A percentile compares a stretch with the other conserved stretches of the same genome.
phyloP scores from a whole-genome alignment of 345 rosid species.

The Citrus reticulata region DNA sequence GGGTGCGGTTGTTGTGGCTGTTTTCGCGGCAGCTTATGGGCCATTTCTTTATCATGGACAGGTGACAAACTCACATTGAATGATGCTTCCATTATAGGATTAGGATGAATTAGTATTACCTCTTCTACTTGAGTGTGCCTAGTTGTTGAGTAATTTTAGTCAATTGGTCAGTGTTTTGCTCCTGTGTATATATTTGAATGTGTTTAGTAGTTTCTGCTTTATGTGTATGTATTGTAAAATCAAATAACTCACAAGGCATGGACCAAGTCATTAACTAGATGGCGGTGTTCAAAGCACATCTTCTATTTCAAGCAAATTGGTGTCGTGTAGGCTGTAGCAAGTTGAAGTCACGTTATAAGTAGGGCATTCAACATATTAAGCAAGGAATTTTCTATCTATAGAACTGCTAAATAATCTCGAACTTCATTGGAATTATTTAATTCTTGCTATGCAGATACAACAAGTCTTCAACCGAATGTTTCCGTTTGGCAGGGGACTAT shows the following conservation, averaged over 20 bases:
- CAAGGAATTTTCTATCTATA: not conserved
- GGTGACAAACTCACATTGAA: conserved; percentile 32
- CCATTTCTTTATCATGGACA: conserved; percentile 78
- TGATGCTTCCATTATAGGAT: not conserved
- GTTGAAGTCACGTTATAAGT: not conserved
- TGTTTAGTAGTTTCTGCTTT: not conserved
- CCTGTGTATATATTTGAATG: not conserved
- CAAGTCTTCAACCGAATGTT: conserved; percentile 79
- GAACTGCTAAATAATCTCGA: not conserved
- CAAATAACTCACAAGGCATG: not conserved
- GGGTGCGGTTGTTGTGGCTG: conserved; percentile 64
- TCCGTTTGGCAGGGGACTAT: conserved; percentile 97
- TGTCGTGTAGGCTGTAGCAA: not conserved
- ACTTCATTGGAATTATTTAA: conserved; percentile 1
- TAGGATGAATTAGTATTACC: not conserved
- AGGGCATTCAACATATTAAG: not conserved
- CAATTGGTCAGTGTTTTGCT: not conserved
- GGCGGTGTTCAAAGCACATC: not conserved
- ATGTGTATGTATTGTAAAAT: not conserved
- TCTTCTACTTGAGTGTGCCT: not conserved
- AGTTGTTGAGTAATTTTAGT: not conserved
- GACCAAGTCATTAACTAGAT: not conserved
- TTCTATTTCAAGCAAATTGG: not conserved
- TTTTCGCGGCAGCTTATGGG: conserved; percentile 67
- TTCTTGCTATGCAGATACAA: conserved; percentile 56